Base-by-base conservation (phyloP, 2,329 filamentous ascomycete genomes). In the Penicillium sp. region DNA sequence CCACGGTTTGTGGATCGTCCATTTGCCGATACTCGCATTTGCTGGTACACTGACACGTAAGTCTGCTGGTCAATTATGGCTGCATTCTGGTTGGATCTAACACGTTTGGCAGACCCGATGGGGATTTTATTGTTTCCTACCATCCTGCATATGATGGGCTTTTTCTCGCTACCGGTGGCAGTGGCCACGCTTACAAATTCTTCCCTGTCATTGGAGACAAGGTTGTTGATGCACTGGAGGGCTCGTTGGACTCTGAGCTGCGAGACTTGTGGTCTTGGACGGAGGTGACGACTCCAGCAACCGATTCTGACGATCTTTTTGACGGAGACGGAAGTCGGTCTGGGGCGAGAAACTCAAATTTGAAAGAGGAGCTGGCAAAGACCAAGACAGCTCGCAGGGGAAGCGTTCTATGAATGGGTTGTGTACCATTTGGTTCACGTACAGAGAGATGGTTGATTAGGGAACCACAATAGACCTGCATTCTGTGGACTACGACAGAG, bases 21-120 rank as follows among this genome's bases (percentile, higher is more conserved):
- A 1, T 87, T 86, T 68, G 66, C 67, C 42, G 69, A 72, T 37
- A 83, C 80, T 2, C 72, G 82, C 16, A 66, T 87, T 37, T 88
- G 84, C 68, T 88, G 84, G 84, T 88, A 88, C 60, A 80, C 80
- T 4, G 84, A 88, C 66, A 88, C 84, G 53, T 70, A 59, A 51
- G 65, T 61, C 14, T 30, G 9, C 16, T 16, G 18, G 10, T 26
- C 19, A n/a, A 21, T 19, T 35, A 3, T 32, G 5, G 13, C 18
- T 16, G 20, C 16, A n/a, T 30, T 32, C n/a, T 17, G n/a, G n/a
- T 15, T 23, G 7, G 10, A 30, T 14, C n/a, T 29, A 6, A 19
- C 9, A 14, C 7, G 14, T 23, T 13, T 20, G 25, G 30, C 33
- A 70, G 67, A 3, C 74, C 79, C 6, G 79, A 78, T 13, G 84